phyloP scores from a whole-genome alignment of 1,284 basidiomycete genomes.

The Rhizoctonia solani region DNA sequence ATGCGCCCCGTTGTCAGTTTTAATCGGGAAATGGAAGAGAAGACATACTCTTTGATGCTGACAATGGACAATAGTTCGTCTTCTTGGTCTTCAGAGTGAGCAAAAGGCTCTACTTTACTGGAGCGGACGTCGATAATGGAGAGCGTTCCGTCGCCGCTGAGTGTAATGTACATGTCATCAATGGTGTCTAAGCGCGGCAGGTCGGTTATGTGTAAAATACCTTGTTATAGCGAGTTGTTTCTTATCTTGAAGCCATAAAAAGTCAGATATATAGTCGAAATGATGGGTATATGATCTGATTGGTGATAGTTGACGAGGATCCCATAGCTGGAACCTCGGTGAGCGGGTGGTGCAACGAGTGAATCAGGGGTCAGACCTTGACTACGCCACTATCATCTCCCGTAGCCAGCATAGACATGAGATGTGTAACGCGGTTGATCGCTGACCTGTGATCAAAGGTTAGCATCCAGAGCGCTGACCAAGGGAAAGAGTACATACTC shows the following conservation, averaged over 20 bases:
- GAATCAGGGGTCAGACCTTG: constrained; percentile 57
- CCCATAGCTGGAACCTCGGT: constrained; percentile 68
- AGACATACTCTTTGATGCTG: constrained; percentile 73
- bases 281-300: constrained; percentile 81
- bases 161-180: background rate
- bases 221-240: constrained; percentile 85
- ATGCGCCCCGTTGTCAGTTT: constrained; percentile 8
- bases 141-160: constrained; percentile 87
- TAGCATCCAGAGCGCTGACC: constrained; percentile 41
- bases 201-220: constrained; percentile 50
- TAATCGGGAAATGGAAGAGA: background rate
- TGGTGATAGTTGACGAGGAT: constrained; percentile 69
- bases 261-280: constrained; percentile 94
- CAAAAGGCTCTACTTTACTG: constrained; percentile 71
- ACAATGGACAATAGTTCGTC: constrained; percentile 89
- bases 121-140: constrained; percentile 87
- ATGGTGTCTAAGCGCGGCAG: constrained; percentile 27
- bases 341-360: background rate
- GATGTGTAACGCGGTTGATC: constrained; percentile 78
- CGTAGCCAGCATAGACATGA: constrained; percentile 74
- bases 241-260: constrained; percentile 84
- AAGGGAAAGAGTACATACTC: constrained; percentile 61
- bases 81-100: constrained; percentile 92
- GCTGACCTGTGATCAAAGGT: constrained; percentile 59
- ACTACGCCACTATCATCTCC: constrained; percentile 95